phyloP scores from a whole-genome alignment of 768 basidiomycete genomes.

The Mrakia gelida region DNA sequence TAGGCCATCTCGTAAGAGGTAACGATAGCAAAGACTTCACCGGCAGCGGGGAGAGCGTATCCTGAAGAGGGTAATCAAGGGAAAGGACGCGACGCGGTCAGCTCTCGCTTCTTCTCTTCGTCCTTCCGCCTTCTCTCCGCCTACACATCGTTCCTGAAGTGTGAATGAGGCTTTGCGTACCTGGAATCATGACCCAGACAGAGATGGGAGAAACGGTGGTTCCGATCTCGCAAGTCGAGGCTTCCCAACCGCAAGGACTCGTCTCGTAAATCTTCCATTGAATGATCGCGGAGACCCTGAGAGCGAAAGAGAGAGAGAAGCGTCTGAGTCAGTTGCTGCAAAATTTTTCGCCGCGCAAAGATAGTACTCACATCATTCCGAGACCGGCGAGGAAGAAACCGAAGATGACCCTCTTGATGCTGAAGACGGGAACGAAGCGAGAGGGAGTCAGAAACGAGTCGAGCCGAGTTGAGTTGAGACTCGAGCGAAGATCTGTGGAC shows the following conservation, averaged over 20 bases:
- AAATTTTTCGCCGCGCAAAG: no score
- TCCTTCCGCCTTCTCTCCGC: no score
- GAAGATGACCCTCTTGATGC: conserved; percentile 34
- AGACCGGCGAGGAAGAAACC: conserved; percentile 25
- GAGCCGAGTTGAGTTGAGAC: no score
- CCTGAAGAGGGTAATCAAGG: conserved; percentile 28
- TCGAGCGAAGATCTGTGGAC: no score
- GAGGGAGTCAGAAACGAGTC: no score
- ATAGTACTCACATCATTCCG: neutral
- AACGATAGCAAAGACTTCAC: conserved; percentile 44
- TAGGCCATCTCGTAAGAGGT: conserved; percentile 44
- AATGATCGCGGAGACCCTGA: conserved; percentile 37
- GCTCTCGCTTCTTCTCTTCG: neutral
- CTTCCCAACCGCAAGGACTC: conserved; percentile 41
- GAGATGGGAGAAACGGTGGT: conserved; percentile 9
- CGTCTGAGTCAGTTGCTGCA: neutral
- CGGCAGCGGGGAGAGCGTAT: conserved; percentile 39
- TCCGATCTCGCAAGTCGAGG: conserved; percentile 26
- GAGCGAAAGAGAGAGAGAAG: no score
- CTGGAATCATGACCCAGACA: conserved; percentile 36
- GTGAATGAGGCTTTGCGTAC: no score
- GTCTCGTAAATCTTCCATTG: conserved; percentile 43
- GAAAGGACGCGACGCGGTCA: neutral
- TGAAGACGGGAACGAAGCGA: no score
- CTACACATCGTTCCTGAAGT: no score